Evolutionary conservation across 2,329 filamentous ascomycete genomes (phyloP), one percentile per base, ranked within the genome.

Genomic region (Talaromyces sp.): DNA sequence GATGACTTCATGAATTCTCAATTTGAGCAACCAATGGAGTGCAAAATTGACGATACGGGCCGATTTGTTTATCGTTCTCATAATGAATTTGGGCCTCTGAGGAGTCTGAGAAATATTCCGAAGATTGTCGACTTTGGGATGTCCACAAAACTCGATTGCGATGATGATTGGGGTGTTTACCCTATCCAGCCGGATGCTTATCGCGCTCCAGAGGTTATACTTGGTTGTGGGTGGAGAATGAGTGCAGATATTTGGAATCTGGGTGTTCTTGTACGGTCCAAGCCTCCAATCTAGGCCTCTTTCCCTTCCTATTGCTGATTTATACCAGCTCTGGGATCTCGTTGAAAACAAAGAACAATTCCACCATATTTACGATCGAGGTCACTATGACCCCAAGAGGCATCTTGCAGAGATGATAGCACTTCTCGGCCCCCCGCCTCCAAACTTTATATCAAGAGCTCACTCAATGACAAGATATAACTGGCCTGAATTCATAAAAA

Each of bases 131-230:
- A 80, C 68, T 78, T 79, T 70, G 76, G 76, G 67, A 70, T 71
- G 59, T 73, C 68, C 70, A 73, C 67, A 62, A 73, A 69, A 71
- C 75, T 73, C 63, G 75, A 77, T 61, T 71, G 73, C 72, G 70
- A 78, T 67, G 69, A 85, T 76, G 72, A 82, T 74, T 70, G 79
- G 76, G 73, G 72, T 27, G 66, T 75, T 63, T 74, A 68, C 69
- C 72, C 43, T 22, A 45, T 45, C 6, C 43, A 45, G 10, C 43
- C 43, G 3, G 43, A 45, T n/a, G n/a, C 11, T 3, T 45, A 45
- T 22, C 43, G 43, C 0, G 43, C 43, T 11, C 43, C 19, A 45
- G 43, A 45, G 19, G 43, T 45, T n/a, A 45, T 45, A 45, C 22
- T 45, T n/a, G 41, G 41, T 10, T 19, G 68, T 68, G 74, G 75